Evolutionary conservation across 805 yeast genomes (phyloP), one percentile per base, ranked within the genome.

Genomic region (Starmerella sirachaensis): DNA sequence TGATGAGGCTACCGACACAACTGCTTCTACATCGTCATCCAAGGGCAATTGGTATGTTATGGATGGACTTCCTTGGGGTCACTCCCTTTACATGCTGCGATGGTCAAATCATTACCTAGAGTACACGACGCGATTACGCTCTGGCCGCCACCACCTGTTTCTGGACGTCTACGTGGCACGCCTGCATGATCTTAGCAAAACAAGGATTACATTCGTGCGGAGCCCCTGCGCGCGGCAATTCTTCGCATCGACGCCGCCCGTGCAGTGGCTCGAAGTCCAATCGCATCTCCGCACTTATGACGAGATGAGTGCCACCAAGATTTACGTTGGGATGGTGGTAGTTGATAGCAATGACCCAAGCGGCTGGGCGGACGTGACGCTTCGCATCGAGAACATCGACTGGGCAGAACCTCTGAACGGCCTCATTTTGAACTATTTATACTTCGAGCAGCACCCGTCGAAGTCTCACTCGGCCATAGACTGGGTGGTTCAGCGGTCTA

Each of bases 361-460:
- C 21, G 25, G 32, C 18, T 43, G 47, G 47, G 29, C 38, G 10
- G 40, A 40, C 16, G 38, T 43, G 13, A 40, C 33, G 17, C 16
- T 43, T 13, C 41, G 43, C 18, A 32, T 43, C 18, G 40, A 35
- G 34, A 20, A 35, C 16, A 29, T 30, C 10, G 42, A 37, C 17
- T 40, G 42, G 42, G 31, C 37, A 6, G 33, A 31, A 16, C 20
- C 37, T 20, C 16, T 21, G 4, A 12, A 33, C 13, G 47, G 43
- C 6, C 23, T 44, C 5, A 35, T 48, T 18, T 31, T 48, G n/a
- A 48, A 48, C 24, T 48, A 41, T 27, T 31, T 48, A 10, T 46
- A 38, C 23, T 43, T 48, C 24, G 44, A 47, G 37, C 14, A 18
- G 25, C 41, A 40, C 25, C 30, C 26, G 6, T 20, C 26, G 12